phyloP scores from a whole-genome alignment of 768 basidiomycete species.

The Boletus sp. region DNA sequence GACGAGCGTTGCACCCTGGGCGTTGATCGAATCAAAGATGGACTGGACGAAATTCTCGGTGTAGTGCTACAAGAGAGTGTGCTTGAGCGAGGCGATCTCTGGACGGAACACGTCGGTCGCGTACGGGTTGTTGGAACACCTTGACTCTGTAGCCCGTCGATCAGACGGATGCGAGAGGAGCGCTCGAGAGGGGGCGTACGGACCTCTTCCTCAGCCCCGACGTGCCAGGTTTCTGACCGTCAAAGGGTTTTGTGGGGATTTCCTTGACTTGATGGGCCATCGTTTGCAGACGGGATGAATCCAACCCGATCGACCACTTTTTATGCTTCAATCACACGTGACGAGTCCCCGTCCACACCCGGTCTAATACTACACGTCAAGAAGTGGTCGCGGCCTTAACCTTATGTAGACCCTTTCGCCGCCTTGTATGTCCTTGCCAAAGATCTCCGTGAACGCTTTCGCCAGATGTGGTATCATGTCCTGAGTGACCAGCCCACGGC shows the following conservation, averaged over 20 bases:
- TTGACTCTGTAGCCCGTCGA: conserved; percentile 66
- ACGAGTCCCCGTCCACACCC: conserved; percentile 11
- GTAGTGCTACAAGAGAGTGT: conserved; percentile 67
- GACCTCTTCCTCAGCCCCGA: conserved; percentile 96
- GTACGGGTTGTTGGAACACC: conserved; percentile 94
- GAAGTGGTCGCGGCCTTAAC: too few relatives aligned
- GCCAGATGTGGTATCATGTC: conserved; percentile 72
- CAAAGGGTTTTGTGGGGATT: conserved; percentile 80
- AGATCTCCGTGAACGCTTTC: conserved; percentile 68
- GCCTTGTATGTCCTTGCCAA: conserved; percentile 47
- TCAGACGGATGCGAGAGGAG: conserved; percentile 23
- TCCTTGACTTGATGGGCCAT: conserved; percentile 58
- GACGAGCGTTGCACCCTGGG: conserved; percentile 80
- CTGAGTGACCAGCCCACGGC: conserved; percentile 78
- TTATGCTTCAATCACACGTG: conserved; percentile 26
- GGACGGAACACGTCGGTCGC: conserved; percentile 24
- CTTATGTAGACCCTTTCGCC: too few relatives aligned
- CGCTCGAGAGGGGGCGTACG: neutral
- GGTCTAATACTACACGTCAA: neutral
- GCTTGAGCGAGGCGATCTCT: conserved; percentile 18
- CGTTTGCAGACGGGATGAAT: conserved; percentile 3
- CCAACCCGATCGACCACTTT: conserved; percentile 6
- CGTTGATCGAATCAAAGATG: conserved; percentile 87
- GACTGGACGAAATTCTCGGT: conserved; percentile 98
- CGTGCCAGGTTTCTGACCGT: conserved; percentile 96